Evolutionary conservation across 1,139 yeast species (phyloP).

Genomic region (Casaregolazyma lundiana): DNA sequence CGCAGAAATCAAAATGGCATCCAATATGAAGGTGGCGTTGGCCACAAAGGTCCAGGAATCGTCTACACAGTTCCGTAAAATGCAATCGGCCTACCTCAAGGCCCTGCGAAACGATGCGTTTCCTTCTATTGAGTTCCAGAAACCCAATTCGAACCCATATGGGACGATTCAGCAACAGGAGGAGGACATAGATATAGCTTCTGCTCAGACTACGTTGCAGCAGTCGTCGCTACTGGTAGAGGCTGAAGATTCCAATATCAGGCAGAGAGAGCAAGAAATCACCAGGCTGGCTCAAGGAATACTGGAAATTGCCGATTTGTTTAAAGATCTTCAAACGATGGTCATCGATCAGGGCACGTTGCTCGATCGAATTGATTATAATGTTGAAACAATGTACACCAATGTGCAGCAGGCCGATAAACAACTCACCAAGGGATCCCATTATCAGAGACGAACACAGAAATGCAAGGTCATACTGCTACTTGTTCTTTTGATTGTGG

Average conservation of each 20-base stretch:
- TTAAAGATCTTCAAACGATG: constrained; percentile 86
- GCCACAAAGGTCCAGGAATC: constrained; percentile 80
- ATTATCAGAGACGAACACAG: constrained; percentile 81
- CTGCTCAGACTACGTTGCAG: constrained; percentile 43
- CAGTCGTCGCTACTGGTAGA: constrained; percentile 23
- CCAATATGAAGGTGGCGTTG: constrained; percentile 75
- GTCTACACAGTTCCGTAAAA: constrained; percentile 71
- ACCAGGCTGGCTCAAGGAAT: constrained; percentile 91
- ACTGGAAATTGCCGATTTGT: constrained; percentile 85
- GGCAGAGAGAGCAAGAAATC: constrained; percentile 83
- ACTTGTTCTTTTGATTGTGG: constrained; percentile 63
- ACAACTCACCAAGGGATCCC: constrained; percentile 70
- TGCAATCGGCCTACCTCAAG: constrained; percentile 85
- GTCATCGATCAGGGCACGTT: constrained; percentile 95
- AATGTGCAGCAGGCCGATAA: constrained; percentile 74
- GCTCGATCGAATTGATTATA: constrained; percentile 88
- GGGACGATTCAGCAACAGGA: constrained; percentile 25
- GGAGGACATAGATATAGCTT: constrained; percentile 37
- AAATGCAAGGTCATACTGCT: constrained; percentile 85
- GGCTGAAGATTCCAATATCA: constrained; percentile 38
- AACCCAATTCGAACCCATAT: constrained; percentile 8
- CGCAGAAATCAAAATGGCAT: constrained; percentile 59
- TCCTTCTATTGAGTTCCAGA: constrained; percentile 9
- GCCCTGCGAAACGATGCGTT: constrained; percentile 37
- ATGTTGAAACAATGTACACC: constrained; percentile 70